Base-by-base conservation (phyloP, 768 basidiomycete species). In the Tubosaeta sp. region DNA sequence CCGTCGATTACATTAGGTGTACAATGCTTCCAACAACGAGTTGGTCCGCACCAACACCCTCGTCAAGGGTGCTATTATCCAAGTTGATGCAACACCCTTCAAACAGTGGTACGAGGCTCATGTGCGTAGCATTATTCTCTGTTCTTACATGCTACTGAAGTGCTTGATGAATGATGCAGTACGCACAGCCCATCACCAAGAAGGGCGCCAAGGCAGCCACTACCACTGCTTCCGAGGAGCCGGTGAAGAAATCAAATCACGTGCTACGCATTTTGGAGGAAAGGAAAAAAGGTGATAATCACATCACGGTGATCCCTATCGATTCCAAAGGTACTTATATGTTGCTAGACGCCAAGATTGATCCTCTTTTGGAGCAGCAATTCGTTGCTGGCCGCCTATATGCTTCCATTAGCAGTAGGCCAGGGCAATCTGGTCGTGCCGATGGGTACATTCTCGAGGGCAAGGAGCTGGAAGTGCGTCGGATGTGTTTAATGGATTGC, bases 1-100 rank as follows among this genome's bases (percentile, higher is more conserved):
- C 1, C 14, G 22, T 33, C 12, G 41, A 31, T 32, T 34, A 38
- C 33, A 41, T 41, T 57, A 95, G 93, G 90, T 93, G 45, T 99
- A 98, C 84, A 99, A 98, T 73, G 85, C 97, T 43, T 95, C 97
- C 58, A 99, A 98, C 85, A 99, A 99, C 77, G 97, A 99, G 76
- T 85, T 98, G 67, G 95, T 99, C 69, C 91, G 97, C 65, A 99
- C 97, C 66, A 98, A 99, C 80, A 99, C 97, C 50, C 86, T 99
- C 52, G 97, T 99, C 70, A 97, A 95, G 81, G 80, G 87, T 56
- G 89, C 89, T 60, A 88, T 99, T 76, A 91, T 99, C 74, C 95
- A 98, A 72, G 73, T 99, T 67, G 97, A 99, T 77, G 95, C 97
- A 58, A 86, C 95, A 31, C 97, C 97, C 57, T 99, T 98, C 91